Conservation (phyloP, 2,329 filamentous ascomycete species). For the Colletotrichum chlorophyti region DNA sequence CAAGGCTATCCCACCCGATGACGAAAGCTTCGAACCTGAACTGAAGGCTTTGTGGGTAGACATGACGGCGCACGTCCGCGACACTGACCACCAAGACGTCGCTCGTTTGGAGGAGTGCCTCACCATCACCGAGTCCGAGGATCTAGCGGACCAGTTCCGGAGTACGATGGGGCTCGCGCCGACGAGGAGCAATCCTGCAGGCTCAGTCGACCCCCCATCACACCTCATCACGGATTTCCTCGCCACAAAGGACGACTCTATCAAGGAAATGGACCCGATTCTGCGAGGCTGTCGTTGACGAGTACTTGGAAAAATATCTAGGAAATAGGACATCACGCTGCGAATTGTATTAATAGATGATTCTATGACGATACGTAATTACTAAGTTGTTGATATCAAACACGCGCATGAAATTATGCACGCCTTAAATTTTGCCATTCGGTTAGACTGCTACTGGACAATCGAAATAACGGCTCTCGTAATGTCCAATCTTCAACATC, state of each 20-base stretch:
- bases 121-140: conserved; percentile 16
- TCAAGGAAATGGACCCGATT: neutral
- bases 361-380: neutral
- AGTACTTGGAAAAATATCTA: neutral
- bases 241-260: conserved; percentile 5
- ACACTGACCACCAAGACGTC: conserved; percentile 18
- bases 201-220: conserved; percentile 1
- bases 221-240: conserved; percentile 21
- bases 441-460: too few species aligned
- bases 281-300: neutral
- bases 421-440: too few species aligned
- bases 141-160: conserved; percentile 6
- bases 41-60: conserved; percentile 10
- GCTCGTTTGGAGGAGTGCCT: conserved; percentile 19
- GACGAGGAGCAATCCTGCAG: conserved; percentile 14
- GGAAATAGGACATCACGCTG: too few species aligned
- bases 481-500: too few species aligned
- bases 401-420: too few species aligned
- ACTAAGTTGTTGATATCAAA: neutral
- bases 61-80: conserved; percentile 17
- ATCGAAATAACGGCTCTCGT: too few species aligned
- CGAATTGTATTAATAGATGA: too few species aligned
- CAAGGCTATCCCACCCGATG: neutral
- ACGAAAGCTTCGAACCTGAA: conserved; percentile 10
- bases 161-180: conserved; percentile 16